phyloP scores from a whole-genome alignment of 2,329 filamentous ascomycete species.

The Chaetomium olivaceum region DNA sequence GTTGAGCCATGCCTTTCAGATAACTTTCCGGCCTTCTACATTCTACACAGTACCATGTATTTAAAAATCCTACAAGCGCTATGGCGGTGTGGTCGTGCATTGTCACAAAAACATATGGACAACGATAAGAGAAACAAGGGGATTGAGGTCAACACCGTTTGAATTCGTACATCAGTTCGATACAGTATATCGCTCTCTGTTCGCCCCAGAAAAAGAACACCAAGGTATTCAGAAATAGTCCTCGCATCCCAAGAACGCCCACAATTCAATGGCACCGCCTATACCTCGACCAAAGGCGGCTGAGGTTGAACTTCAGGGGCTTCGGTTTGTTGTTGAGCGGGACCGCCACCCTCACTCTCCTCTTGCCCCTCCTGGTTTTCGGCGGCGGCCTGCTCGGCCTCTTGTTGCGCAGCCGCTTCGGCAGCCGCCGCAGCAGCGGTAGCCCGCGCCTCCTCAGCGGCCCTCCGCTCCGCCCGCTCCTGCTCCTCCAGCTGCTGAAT shows the following conservation, averaged over 20 bases:
- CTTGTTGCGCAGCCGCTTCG: conserved; percentile 18
- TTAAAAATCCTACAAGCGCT: no score
- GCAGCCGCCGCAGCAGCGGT: conserved; percentile 39
- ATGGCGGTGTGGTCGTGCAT: no score
- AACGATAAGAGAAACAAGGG: not conserved
- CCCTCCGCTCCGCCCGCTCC: conserved; percentile 48
- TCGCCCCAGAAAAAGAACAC: not conserved
- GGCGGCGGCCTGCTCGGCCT: conserved; percentile 8
- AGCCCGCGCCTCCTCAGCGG: conserved; percentile 45
- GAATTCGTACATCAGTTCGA: not conserved
- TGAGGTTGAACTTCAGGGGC: conserved; percentile 6
- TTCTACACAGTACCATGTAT: not conserved
- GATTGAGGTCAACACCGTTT: no score
- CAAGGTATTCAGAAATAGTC: not conserved
- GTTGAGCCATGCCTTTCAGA: not conserved
- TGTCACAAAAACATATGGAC: no score
- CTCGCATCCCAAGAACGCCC: not conserved
- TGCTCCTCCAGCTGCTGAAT: conserved; percentile 60
- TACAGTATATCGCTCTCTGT: no score
- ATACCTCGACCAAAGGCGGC: conserved; percentile 18
- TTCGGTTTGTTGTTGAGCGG: conserved; percentile 9
- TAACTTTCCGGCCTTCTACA: not conserved
- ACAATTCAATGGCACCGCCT: not conserved
- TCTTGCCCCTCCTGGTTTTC: not conserved
- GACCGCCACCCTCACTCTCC: not conserved